A percentile compares a stretch with the other conserved stretches of the same genome.
phyloP scores from a whole-genome alignment of 768 basidiomycete species.

The Xerocomus potaroensis region DNA sequence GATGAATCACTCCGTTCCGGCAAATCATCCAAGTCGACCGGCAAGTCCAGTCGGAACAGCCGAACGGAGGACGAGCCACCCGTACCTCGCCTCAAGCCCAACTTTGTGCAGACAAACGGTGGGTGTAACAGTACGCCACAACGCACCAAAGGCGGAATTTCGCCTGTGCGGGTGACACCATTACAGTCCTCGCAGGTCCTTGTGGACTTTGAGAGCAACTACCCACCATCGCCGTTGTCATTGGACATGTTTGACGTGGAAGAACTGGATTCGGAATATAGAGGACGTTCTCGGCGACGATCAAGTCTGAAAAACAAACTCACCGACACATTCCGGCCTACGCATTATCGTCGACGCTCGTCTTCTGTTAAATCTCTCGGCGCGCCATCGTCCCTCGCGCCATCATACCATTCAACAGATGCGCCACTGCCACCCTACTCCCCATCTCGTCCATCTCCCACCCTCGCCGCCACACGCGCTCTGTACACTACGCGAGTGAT shows the following conservation, averaged over 20 bases:
- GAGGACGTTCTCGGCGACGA: constrained; percentile 28
- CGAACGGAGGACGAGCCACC: constrained; percentile 27
- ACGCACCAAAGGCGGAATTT: constrained; percentile 45
- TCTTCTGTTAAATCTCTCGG: constrained; percentile 32
- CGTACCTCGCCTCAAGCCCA: constrained; percentile 29
- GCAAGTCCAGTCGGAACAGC: constrained; percentile 29
- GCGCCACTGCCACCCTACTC: constrained; percentile 22
- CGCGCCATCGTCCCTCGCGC: constrained; percentile 26
- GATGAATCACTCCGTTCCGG: constrained; percentile 40
- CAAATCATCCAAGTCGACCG: constrained; percentile 33
- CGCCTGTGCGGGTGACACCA: constrained; percentile 15
- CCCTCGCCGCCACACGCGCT: constrained; percentile 35
- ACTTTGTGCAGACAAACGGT: constrained; percentile 19
- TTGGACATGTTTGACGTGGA: constrained; percentile 21
- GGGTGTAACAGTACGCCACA: constrained; percentile 5
- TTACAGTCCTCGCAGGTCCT: constrained; percentile 28
- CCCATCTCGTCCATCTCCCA: constrained; percentile 18
- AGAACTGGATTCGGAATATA: constrained; percentile 22
- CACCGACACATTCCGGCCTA: constrained; percentile 29
- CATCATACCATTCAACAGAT: constrained; percentile 21
- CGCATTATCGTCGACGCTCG: constrained; percentile 32
- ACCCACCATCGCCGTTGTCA: constrained; percentile 29
- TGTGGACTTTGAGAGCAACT: constrained; percentile 21
- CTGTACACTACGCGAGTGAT: constrained; percentile 67
- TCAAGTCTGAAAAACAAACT: constrained; percentile 32